Conservation (phyloP, 371 early-diverging fungal species). For the Phascolomyces articulosus region DNA sequence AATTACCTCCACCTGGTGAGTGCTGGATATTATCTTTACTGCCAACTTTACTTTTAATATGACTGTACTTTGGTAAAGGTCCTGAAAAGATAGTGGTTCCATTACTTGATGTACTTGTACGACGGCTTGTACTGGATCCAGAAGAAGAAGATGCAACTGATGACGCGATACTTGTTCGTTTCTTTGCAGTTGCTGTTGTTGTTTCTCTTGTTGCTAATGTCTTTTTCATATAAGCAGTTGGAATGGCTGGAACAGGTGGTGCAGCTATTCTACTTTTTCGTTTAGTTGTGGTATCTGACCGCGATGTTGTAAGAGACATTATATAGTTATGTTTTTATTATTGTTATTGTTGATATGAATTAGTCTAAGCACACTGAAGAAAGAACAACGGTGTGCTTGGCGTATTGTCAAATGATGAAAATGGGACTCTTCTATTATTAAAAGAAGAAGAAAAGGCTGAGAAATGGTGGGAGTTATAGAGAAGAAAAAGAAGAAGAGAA, state of each 20-base stretch:
- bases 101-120: conserved; percentile 9
- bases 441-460: background rate
- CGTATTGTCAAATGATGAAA: background rate
- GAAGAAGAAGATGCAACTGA: background rate
- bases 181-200: background rate
- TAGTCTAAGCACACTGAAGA: no score
- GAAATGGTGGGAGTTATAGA: background rate
- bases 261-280: background rate
- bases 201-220: no score
- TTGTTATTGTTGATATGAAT: background rate
- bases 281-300: background rate
- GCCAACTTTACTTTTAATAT: conserved; percentile 24
- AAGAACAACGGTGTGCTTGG: background rate
- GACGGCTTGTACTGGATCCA: background rate
- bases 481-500: background rate
- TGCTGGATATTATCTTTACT: conserved; percentile 22
- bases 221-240: background rate
- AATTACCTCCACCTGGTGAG: conserved; percentile 13
- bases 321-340: background rate
- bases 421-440: no score
- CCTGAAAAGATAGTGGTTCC: conserved; percentile 1
- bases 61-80: conserved; percentile 10
- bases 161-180: background rate
- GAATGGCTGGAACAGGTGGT: background rate
- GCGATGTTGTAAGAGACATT: background rate